Percentiles rank a stretch among this genome's conserved stretches.
These are phyloP conservation scores for Starmera dryadoides DNA, from an alignment of 805 yeast genomes.

Conservation along the genomic window DNA sequence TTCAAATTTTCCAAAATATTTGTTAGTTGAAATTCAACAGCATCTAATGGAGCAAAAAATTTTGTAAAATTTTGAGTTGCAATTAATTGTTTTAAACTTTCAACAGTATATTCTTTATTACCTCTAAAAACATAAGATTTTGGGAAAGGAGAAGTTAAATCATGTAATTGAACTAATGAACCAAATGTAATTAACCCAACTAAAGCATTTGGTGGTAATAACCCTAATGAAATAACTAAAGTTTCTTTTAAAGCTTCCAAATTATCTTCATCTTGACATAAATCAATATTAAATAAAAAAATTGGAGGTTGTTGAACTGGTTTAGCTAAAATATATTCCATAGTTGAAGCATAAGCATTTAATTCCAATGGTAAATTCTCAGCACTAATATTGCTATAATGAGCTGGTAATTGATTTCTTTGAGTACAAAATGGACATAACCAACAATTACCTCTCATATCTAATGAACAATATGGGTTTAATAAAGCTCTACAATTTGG, in stretches of 20 bases:
- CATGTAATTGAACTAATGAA: conserved; percentile 86
- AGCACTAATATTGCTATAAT: conserved; percentile 68
- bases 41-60: conserved; percentile 66
- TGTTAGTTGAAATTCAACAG: conserved; percentile 78
- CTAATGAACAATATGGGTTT: conserved; percentile 83
- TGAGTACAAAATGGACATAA: conserved; percentile 75
- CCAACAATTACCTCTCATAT: conserved; percentile 73
- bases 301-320: conserved; percentile 83
- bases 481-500: conserved; percentile 77
- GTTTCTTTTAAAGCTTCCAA: conserved; percentile 78
- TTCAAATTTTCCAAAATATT: conserved; percentile 70
- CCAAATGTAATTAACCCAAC: conserved; percentile 87
- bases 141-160: conserved; percentile 59
- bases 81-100: conserved; percentile 54
- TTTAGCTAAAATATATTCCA: conserved; percentile 77
- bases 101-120: conserved; percentile 64
- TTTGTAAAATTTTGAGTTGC: conserved; percentile 36
- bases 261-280: conserved; percentile 86
- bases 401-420: conserved; percentile 76
- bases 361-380: conserved; percentile 81
- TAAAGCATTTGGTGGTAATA: conserved; percentile 85
- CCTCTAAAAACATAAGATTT: conserved; percentile 85
- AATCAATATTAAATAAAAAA: conserved; percentile 78
- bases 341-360: conserved; percentile 58
- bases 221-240: conserved; percentile 62